phyloP scores from a whole-genome alignment of 345 rosid species.

The Cardamine chenopodiifolia region DNA sequence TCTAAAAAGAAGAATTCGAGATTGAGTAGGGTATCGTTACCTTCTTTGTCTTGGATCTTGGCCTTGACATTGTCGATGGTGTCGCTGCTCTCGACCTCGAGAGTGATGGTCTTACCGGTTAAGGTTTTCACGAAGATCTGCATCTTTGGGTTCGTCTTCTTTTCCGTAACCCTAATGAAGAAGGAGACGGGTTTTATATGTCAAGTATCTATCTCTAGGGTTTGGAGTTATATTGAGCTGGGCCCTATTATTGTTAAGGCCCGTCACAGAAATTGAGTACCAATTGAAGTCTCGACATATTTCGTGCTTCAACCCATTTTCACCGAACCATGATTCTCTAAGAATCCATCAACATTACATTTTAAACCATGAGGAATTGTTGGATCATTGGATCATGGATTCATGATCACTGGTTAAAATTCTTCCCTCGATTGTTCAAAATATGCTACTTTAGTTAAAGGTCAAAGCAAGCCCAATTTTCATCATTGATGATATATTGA shows the following conservation, averaged over 20 bases:
- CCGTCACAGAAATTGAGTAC: too few relatives aligned
- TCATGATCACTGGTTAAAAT: too few relatives aligned
- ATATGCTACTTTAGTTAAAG: too few relatives aligned
- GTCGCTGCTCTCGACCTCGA: constrained; percentile 89
- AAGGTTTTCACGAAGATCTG: constrained; percentile 95
- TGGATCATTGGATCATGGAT: too few relatives aligned
- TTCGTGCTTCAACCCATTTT: too few relatives aligned
- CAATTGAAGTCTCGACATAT: too few relatives aligned
- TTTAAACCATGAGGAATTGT: too few relatives aligned
- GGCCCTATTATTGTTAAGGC: background rate
- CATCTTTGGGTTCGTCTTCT: constrained; percentile 48
- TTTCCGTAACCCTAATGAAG: background rate
- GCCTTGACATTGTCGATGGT: constrained; percentile 92
- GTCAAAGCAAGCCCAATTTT: too few relatives aligned
- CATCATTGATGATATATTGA: too few relatives aligned
- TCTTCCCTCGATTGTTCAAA: too few relatives aligned
- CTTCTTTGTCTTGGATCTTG: constrained; percentile 95
- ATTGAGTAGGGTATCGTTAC: constrained; percentile 28
- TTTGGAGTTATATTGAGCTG: constrained; percentile 15
- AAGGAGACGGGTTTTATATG: constrained; percentile 9
- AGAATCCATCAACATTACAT: too few relatives aligned
- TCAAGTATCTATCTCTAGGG: constrained; percentile 6
- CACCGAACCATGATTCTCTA: too few relatives aligned
- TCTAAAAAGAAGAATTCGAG: background rate
- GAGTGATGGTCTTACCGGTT: constrained; percentile 94